Percentiles rank a stretch among this genome's conserved stretches.
Evolutionary conservation across 192 early-diverging fungal species (phyloP).

Genomic region (Mortierella alpina): DNA sequence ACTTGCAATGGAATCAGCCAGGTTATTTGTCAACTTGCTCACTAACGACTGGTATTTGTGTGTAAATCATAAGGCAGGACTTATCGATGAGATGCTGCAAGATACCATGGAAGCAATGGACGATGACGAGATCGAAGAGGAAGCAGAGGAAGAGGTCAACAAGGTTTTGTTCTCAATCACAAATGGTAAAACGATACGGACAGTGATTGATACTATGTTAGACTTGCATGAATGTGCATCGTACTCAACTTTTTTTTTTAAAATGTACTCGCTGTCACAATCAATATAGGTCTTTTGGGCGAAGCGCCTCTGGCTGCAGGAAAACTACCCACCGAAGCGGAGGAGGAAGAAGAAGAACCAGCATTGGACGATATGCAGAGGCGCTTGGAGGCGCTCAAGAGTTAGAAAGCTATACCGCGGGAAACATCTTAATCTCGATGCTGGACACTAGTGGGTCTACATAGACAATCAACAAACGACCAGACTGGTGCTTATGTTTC

Average conservation of each 20-base stretch:
- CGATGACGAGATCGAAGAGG: conserved; percentile 93
- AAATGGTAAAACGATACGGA: conserved; percentile 66
- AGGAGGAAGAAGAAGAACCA: conserved; percentile 75
- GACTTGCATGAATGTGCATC: background rate
- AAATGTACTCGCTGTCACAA: conserved; percentile 6
- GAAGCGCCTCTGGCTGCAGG: conserved; percentile 32
- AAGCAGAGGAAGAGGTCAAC: conserved; percentile 94
- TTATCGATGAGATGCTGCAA: conserved; percentile 96
- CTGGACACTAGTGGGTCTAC: background rate
- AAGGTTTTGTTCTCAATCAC: conserved; percentile 91
- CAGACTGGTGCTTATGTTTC: background rate
- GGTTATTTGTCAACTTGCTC: too few relatives aligned
- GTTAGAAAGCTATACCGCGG: conserved; percentile 34
- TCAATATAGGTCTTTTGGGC: conserved; percentile 21
- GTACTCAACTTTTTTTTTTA: background rate
- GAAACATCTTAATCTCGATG: background rate
- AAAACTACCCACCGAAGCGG: conserved; percentile 54
- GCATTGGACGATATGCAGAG: conserved; percentile 88
- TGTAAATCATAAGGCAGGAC: conserved; percentile 75
- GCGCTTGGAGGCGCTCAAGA: conserved; percentile 83
- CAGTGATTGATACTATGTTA: background rate
- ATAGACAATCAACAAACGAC: background rate
- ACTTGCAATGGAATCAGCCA: too few relatives aligned
- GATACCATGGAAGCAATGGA: conserved; percentile 89
- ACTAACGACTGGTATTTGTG: background rate